phyloP scores from a whole-genome alignment of 2,329 filamentous ascomycete species.

The Claviceps sp. region DNA sequence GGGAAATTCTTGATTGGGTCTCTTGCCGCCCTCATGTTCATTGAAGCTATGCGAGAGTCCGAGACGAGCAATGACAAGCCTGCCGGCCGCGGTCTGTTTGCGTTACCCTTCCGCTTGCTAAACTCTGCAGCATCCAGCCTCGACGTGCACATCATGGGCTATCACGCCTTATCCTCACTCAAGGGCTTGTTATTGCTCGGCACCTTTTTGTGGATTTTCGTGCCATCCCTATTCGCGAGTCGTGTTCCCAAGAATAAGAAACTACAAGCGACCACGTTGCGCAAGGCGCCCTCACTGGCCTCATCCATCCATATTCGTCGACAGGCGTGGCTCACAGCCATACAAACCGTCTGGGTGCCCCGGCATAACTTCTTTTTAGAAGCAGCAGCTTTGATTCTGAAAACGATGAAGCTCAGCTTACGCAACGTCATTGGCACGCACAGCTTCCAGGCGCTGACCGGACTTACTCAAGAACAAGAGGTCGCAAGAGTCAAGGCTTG shows the following conservation, averaged over 20 bases:
- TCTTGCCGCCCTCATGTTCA: slow-evolving; percentile 79
- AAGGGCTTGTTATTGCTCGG: slow-evolving; percentile 40
- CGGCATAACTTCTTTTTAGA: slow-evolving; percentile 78
- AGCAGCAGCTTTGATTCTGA: slow-evolving; percentile 64
- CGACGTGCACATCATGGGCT: slow-evolving; percentile 40
- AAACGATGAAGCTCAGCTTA: slow-evolving; percentile 69
- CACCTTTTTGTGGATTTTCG: slow-evolving; percentile 39
- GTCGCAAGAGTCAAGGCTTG: slow-evolving; percentile 78
- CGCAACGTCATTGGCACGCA: slow-evolving; percentile 65
- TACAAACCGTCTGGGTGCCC: slow-evolving; percentile 86
- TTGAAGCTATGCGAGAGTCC: slow-evolving; percentile 63
- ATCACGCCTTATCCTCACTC: slow-evolving; percentile 38
- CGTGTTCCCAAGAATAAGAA: slow-evolving; percentile 37
- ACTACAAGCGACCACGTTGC: slow-evolving; percentile 28
- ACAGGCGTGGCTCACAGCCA: slow-evolving; percentile 84
- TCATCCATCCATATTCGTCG: slow-evolving; percentile 76
- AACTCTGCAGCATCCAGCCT: slow-evolving; percentile 31
- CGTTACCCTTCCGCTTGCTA: slow-evolving; percentile 47
- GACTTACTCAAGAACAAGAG: slow-evolving; percentile 73
- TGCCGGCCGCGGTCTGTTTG: slow-evolving; percentile 52
- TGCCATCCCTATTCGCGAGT: slow-evolving; percentile 37
- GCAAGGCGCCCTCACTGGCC: slow-evolving; percentile 55
- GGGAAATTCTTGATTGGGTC: slow-evolving; percentile 87
- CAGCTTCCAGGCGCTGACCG: slow-evolving; percentile 66
- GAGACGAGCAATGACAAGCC: slow-evolving; percentile 51